Evolutionary conservation across 345 rosid species (phyloP).

Genomic region (Adansonia digitata): DNA sequence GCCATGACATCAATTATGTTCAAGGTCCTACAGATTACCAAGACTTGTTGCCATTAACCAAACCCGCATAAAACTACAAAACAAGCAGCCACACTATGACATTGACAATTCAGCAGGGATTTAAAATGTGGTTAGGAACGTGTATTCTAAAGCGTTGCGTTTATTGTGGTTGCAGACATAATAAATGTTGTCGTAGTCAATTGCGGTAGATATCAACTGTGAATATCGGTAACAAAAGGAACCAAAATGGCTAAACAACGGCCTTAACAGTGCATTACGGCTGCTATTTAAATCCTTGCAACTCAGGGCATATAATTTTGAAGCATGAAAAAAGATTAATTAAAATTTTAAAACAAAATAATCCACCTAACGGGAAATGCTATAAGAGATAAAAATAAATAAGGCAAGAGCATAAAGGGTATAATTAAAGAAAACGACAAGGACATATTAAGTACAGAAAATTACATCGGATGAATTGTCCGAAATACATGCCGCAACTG

Average conservation of each 20-base stretch:
- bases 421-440: neutral
- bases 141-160: too few species aligned
- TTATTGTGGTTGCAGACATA: too few species aligned
- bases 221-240: too few species aligned
- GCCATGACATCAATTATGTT: neutral
- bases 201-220: too few species aligned
- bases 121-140: too few species aligned
- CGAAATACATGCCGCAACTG: slow-evolving; percentile 87
- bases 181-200: too few species aligned
- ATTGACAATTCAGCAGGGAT: neutral
- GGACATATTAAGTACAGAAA: slow-evolving; percentile 4
- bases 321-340: neutral
- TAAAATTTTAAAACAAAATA: neutral
- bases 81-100: neutral
- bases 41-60: neutral
- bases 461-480: slow-evolving; percentile 57
- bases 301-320: neutral
- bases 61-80: neutral
- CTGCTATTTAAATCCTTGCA: too few species aligned
- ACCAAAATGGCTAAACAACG: too few species aligned
- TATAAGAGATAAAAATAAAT: slow-evolving; percentile 7
- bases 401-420: neutral
- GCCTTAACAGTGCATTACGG: too few species aligned
- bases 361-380: neutral
- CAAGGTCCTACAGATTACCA: neutral